A percentile compares a stretch with the other conserved stretches of the same genome.
Conservation (phyloP, 2,329 filamentous ascomycete species). For the Pseudogymnoascus sp. region DNA sequence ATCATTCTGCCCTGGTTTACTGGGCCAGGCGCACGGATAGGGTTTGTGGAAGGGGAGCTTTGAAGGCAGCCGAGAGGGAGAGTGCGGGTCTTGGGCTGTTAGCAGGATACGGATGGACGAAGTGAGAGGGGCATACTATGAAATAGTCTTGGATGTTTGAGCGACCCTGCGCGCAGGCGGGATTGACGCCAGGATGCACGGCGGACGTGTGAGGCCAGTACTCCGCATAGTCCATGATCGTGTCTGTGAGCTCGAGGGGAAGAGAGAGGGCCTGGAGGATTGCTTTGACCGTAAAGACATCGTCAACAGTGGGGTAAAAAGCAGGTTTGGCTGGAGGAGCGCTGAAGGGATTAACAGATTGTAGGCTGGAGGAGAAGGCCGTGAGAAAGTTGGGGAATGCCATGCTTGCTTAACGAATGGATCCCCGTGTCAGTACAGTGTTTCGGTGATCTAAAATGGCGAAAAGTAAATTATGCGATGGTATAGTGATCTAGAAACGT, state of each 20-base stretch:
- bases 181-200: slow-evolving; percentile 7
- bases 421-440: background rate
- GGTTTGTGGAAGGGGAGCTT: slow-evolving; percentile 18
- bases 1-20: background rate
- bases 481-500: background rate
- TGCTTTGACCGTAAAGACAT: slow-evolving; percentile 43
- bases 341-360: background rate
- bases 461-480: background rate
- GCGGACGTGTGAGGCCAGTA: slow-evolving; percentile 49
- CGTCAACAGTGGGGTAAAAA: slow-evolving; percentile 35
- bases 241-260: slow-evolving; percentile 49
- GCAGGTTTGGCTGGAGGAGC: background rate
- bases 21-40: background rate
- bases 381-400: background rate
- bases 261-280: slow-evolving; percentile 41
- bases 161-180: background rate
- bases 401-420: background rate
- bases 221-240: slow-evolving; percentile 52
- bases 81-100: background rate
- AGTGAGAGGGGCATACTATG: slow-evolving; percentile 30
- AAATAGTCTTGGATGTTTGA: slow-evolving; percentile 32
- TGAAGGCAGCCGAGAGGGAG: background rate
- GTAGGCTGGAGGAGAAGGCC: background rate
- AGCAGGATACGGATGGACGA: slow-evolving; percentile 12
- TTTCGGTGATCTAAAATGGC: background rate